These are phyloP conservation scores for Agapanthus africanus DNA, from an alignment of 106 monocot genomes.

Conservation along the genomic window DNA sequence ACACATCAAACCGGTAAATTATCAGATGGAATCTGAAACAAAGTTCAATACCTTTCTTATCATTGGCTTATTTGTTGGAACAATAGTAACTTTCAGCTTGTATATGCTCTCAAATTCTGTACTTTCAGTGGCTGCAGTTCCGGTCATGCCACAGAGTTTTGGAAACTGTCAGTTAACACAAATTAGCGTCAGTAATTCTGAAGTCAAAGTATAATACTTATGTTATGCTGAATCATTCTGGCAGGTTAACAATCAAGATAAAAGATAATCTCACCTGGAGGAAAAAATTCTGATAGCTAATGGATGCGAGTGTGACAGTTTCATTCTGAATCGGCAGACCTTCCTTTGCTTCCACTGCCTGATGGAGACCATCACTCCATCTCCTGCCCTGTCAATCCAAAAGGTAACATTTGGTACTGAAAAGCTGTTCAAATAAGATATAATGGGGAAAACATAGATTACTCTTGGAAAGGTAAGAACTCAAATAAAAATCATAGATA, in stretches of 20 bases:
- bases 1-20: not conserved
- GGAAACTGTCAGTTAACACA: slow-evolving; percentile 50
- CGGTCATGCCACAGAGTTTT: slow-evolving; percentile 98
- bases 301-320: slow-evolving; percentile 87
- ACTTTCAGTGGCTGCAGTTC: slow-evolving; percentile 91
- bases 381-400: slow-evolving; percentile 66
- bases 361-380: slow-evolving; percentile 96
- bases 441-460: not conserved
- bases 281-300: slow-evolving; percentile 97
- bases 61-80: slow-evolving; percentile 93
- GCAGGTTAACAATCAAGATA: not conserved
- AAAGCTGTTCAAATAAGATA: not conserved
- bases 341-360: slow-evolving; percentile 98
- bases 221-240: not conserved
- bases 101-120: slow-evolving; percentile 97
- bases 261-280: slow-evolving; percentile 52
- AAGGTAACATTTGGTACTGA: not conserved
- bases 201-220: not conserved
- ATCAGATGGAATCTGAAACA: not conserved
- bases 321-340: slow-evolving; percentile 88
- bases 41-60: slow-evolving; percentile 71
- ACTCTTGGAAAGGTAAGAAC: not conserved
- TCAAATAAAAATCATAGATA: not conserved
- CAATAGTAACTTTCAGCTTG: slow-evolving; percentile 78
- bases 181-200: not conserved